Evolutionary conservation across 805 yeast genomes (phyloP), one percentile per base, ranked within the genome.

Genomic region (Clavispora santaluciae): DNA sequence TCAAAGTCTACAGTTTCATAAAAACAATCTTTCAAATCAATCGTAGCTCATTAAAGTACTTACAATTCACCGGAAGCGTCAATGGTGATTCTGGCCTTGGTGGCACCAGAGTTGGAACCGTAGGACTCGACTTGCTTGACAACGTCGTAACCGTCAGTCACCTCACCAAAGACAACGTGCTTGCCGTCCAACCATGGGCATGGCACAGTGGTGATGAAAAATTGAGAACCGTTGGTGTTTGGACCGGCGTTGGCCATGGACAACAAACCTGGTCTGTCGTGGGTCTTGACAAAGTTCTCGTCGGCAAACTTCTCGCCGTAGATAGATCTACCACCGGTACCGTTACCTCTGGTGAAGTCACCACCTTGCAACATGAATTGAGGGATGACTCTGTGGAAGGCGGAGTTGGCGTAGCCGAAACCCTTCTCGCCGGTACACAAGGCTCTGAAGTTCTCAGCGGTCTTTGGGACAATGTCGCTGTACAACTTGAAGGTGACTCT

Each of bases 161-260:
- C 88, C 72, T 89, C 95, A 59, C 97, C 97, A 59, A 90, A 90
- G 46, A 90, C 96, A 61, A 87, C 95, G 78, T 89, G 95, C 72
- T 83, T 82, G 52, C 95, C 96, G 62, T 89, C 95, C 67, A 90
- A 78, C 95, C 95, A 86, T 48, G 91, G 82, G 63, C 83, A 74
- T 52, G 83, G 74, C 42, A 86, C 90, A 45, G 96, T 88, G 71
- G 96, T 88, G 73, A 88, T 83, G 79, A 91, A 90, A 73, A 90
- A 90, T 73, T 90, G 98, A 42, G 96, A 89, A 46, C 97, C 97
- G 75, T 91, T 91, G 75, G 97, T 87, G 83, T 89, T 86, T 68
- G 95, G 95, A 59, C 97, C 97, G 53, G 97, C 95, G 67, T 91
- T 91, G 67, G 97, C 97, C 97, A 91, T 91, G 53, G 96, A 87